Evolutionary conservation across 345 rosid species (phyloP).

Genomic region (Limnanthes douglasii): DNA sequence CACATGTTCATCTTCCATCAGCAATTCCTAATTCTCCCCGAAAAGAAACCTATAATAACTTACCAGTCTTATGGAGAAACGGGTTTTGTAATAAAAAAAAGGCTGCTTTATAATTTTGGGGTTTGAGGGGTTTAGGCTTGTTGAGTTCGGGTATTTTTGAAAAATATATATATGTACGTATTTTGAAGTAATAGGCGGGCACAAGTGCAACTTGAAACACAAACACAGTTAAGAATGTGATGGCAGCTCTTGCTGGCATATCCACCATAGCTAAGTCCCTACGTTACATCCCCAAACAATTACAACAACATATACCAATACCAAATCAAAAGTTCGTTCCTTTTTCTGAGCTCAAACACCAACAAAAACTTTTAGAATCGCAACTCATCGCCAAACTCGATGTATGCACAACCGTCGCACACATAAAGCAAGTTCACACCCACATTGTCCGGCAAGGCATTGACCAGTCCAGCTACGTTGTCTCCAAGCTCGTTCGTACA

Average conservation of each 20-base stretch:
- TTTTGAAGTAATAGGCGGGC: too few relatives aligned
- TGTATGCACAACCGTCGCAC: conserved; percentile 21
- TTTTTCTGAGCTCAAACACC: conserved; percentile 11
- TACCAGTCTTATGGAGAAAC: too few relatives aligned
- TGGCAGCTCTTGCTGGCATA: conserved; percentile 13
- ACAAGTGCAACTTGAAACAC: too few relatives aligned
- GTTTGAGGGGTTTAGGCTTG: too few relatives aligned
- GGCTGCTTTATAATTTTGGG: too few relatives aligned
- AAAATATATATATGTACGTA: too few relatives aligned
- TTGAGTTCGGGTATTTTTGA: too few relatives aligned
- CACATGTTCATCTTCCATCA: too few relatives aligned
- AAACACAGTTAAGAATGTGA: conserved; percentile 3
- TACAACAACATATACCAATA: conserved; percentile 9
- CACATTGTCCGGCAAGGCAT: conserved; percentile 28
- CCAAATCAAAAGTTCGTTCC: conserved; percentile 7
- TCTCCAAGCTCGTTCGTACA: conserved; percentile 56
- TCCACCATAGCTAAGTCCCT: conserved; percentile 9
- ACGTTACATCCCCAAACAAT: conserved; percentile 13
- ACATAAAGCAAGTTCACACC: conserved; percentile 45
- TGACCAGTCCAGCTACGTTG: conserved; percentile 39
- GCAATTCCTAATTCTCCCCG: too few relatives aligned
- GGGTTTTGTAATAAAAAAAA: too few relatives aligned
- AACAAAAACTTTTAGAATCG: conserved; percentile 14
- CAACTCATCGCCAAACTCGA: conserved; percentile 35
- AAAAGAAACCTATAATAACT: too few relatives aligned